Evolutionary conservation across 2,329 filamentous ascomycete genomes (phyloP).

Genomic region (Diaporthe sp.): DNA sequence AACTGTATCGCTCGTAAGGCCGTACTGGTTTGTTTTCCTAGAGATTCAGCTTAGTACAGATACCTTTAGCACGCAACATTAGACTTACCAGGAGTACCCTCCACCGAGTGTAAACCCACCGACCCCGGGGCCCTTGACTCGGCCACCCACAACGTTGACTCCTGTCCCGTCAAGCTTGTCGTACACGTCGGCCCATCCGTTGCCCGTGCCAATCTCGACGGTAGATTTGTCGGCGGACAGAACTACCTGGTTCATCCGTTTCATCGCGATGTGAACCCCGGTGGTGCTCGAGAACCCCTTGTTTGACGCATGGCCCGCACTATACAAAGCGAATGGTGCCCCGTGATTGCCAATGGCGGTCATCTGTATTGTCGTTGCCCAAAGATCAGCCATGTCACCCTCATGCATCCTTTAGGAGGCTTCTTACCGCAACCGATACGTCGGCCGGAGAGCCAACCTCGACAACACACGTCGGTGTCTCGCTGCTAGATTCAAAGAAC

Average conservation of each 20-base stretch:
- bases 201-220: conserved; percentile 45
- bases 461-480: conserved; percentile 47
- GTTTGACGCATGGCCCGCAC: conserved; percentile 48
- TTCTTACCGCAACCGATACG: conserved; percentile 44
- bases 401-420: neutral
- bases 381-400: neutral
- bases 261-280: conserved; percentile 46
- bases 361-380: conserved; percentile 31
- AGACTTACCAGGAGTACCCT: conserved; percentile 47
- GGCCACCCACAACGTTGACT: conserved; percentile 47
- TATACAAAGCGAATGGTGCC: conserved; percentile 46
- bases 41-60: neutral
- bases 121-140: conserved; percentile 46
- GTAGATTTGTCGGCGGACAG: conserved; percentile 43
- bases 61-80: too few species aligned
- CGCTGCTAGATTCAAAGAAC: conserved; percentile 46
- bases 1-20: conserved; percentile 47
- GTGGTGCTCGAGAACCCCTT: conserved; percentile 47
- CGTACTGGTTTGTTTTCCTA: conserved; percentile 49
- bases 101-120: conserved; percentile 49
- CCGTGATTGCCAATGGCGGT: conserved; percentile 41
- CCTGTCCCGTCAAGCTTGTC: conserved; percentile 43
- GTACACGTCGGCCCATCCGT: conserved; percentile 47
- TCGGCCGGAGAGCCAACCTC: conserved; percentile 45
- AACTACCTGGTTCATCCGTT: conserved; percentile 43